Conservation (phyloP, 441 rosid species). For the Populus trichocarpa region DNA sequence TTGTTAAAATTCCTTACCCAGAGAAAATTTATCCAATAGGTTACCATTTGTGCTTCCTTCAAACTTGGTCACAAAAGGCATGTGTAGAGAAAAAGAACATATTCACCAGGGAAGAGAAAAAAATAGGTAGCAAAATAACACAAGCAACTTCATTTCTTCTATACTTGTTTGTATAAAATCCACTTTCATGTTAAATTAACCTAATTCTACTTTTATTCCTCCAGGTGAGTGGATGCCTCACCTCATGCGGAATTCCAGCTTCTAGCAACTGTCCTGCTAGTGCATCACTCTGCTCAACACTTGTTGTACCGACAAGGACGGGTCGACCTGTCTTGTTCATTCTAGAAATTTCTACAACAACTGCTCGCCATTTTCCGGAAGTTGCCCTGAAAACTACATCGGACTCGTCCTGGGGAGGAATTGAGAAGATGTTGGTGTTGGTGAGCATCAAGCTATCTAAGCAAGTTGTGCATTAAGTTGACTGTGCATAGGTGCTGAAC, state of each 20-base stretch:
- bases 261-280: slow-evolving; percentile 77
- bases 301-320: slow-evolving; percentile 97
- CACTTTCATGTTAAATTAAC: neutral
- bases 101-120: neutral
- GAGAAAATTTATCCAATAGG: neutral
- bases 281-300: slow-evolving; percentile 96
- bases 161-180: neutral
- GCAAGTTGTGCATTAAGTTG: slow-evolving; percentile 17
- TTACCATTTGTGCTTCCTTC: slow-evolving; percentile 1
- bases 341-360: slow-evolving; percentile 92
- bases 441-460: neutral
- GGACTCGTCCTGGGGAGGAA: slow-evolving; percentile 80
- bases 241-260: slow-evolving; percentile 94
- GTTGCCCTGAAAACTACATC: slow-evolving; percentile 95
- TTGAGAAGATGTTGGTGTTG: slow-evolving; percentile 20
- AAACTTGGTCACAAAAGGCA: neutral
- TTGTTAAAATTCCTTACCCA: slow-evolving; percentile 16
- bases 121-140: neutral
- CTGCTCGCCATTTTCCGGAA: slow-evolving; percentile 92
- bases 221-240: slow-evolving; percentile 23
- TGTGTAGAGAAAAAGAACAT: neutral
- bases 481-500: slow-evolving; percentile 9
- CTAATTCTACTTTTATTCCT: slow-evolving; percentile 3
- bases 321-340: slow-evolving; percentile 93
- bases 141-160: neutral